Evolutionary conservation across 2,329 filamentous ascomycete genomes (phyloP), one percentile per base, ranked within the genome.

Genomic region (Claviceps paspali): DNA sequence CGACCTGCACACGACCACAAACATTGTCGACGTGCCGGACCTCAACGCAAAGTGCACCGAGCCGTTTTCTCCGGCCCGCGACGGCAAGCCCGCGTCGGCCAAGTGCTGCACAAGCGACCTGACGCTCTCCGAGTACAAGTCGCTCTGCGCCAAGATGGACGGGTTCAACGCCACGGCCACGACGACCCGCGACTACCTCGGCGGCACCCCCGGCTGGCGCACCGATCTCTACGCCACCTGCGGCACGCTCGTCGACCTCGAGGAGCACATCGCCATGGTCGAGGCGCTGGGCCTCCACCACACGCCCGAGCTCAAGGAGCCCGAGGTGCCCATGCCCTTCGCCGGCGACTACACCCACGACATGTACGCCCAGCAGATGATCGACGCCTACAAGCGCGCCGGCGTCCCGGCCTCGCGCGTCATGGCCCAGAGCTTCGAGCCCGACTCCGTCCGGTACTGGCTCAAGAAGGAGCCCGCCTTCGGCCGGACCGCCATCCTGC

Each of bases 21-120:
- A 82, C 58, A 78, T 82, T 50, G 64, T 81, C 44, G 53, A 63
- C 33, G 63, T 68, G 35, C 72, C 76, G 9, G 67, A 71, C 44
- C 68, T 81, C 35, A 73, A 71, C 41, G 65, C 65, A 38, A 81
- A 80, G 57, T 81, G 76, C 58, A 71, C 67, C 3, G 52, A 56
- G 36, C 75, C 73, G 0, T 82, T 82, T 55, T 55, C 53, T n/a
- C 70, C 76, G 0, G 67, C 72, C 4, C 53, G 54, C 12, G 57
- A 63, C 43, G 70, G 65, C 36, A 49, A 47, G 38, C 49, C 61
- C 1, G 79, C 79, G 2, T 64, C 59, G 12, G 78, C 76, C 10
- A 71, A 70, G 45, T 83, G 79, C 64, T 83, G 79, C 63, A 82
- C 79, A 3, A 75, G 68, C 47, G 79, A 83, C 50, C 71, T 83